Percentiles rank a stretch among this genome's conserved stretches.
These are phyloP conservation scores for Aspergillus transmontanensis DNA, from an alignment of 2,329 filamentous ascomycete genomes.

Conservation along the genomic window DNA sequence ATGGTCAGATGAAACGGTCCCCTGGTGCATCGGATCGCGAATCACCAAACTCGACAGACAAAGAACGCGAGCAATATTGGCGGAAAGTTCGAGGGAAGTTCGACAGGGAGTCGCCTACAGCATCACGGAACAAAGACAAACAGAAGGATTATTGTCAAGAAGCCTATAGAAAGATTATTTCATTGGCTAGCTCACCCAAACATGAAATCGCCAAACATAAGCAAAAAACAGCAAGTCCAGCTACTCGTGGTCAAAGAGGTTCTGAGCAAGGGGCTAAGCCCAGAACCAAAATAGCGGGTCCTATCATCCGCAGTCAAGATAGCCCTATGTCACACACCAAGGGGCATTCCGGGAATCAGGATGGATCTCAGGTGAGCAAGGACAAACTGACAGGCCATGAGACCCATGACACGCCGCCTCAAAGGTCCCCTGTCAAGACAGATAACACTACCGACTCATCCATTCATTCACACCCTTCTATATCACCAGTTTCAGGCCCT, in stretches of 20 bases:
- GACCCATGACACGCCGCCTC: constrained; percentile 25
- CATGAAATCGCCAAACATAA: constrained; percentile 23
- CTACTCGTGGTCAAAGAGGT: constrained; percentile 9
- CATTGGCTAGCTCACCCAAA: constrained; percentile 24
- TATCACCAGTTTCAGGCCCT: constrained; percentile 35
- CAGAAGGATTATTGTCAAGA: constrained; percentile 22
- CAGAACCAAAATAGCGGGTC: constrained; percentile 42
- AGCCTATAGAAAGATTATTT: constrained; percentile 26
- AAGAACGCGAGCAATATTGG: constrained; percentile 33
- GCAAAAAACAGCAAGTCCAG: constrained; percentile 16
- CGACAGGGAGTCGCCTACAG: constrained; percentile 27
- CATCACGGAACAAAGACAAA: constrained; percentile 22
- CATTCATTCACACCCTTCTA: constrained; percentile 29
- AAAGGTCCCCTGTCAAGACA: constrained; percentile 21
- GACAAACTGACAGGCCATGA: constrained; percentile 40
- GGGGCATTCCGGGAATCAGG: constrained; percentile 15
- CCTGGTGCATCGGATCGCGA: constrained; percentile 9
- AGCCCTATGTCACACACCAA: constrained; percentile 23
- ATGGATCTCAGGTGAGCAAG: constrained; percentile 37
- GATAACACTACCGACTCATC: constrained; percentile 28
- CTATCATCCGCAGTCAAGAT: constrained; percentile 29
- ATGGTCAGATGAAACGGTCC: constrained; percentile 11
- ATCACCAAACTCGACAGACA: constrained; percentile 18
- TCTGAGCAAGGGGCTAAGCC: constrained; percentile 33
- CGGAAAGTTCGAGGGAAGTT: constrained; percentile 29